Evolutionary conservation across 345 rosid species (phyloP), one percentile per base, ranked within the genome.

Genomic region (Gossypium turneri): DNA sequence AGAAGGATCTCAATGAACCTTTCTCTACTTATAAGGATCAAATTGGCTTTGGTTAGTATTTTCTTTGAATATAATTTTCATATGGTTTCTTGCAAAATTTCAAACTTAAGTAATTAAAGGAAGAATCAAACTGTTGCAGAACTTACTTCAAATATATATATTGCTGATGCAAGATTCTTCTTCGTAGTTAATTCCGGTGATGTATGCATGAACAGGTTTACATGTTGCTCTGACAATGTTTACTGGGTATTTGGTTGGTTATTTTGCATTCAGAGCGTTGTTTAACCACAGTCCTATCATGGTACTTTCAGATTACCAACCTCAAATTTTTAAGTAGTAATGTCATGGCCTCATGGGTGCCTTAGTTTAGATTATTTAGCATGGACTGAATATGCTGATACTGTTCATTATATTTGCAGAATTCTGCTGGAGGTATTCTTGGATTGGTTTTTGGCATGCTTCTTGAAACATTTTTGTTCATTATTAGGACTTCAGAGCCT

Each of bases 11-110:
- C 0, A 63, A 75, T 69, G 95, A 94, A 82, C 98, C 98, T 67
- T 92, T 94, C 86, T 94, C 98, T 6, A 87, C 97, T 65, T 94
- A 94, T 82, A 94, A 92, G 81, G 98, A 94, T 81, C 98, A 94
- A 79, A 88, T 94, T 67, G 98, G 98, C 62, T 94, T 94, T 69
- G 98, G 98, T 94, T 78, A 76, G 66, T 48, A 41, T 38, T 16
- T 63, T 71, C 45, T 12, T 62, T 27, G 17, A 29, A 27, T 27
- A 13, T 27, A 27, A 11, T 15, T 60, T 15, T 15, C 43, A 8
- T 34, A 7, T 9, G 34, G 41, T 27, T 62, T 22, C n/a, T 45
- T 38, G 8, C 17, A 55, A 72, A n/a, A 55, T 6, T 22, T 5
- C 6, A 25, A 59, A 3, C 12, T 4, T 12, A 59, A 12, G 61